Evolutionary conservation across 768 basidiomycete genomes (phyloP).

Genomic region (Galerina sulciceps): DNA sequence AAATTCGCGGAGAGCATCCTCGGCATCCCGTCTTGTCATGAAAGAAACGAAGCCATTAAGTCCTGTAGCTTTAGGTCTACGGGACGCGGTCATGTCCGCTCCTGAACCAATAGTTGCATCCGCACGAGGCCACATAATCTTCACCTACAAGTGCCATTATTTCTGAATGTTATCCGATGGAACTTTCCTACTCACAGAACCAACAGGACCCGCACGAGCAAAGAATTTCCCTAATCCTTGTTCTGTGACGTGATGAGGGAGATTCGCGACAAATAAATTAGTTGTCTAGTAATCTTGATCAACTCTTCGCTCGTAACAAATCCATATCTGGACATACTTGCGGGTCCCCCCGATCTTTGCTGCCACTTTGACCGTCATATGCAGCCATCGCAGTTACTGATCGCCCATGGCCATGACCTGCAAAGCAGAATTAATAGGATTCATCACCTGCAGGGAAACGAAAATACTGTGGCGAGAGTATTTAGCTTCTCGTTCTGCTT

Average conservation of each 20-base stretch:
- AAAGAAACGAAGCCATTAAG: constrained; percentile 97
- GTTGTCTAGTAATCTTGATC: constrained; percentile 67
- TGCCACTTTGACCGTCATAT: constrained; percentile 90
- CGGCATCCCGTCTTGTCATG: constrained; percentile 93
- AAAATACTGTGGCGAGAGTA: constrained; percentile 68
- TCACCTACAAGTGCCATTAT: constrained; percentile 57
- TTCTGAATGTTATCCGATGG: not conserved
- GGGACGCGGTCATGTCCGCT: constrained; percentile 73
- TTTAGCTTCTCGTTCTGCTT: constrained; percentile 88
- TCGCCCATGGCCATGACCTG: constrained; percentile 62
- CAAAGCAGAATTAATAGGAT: constrained; percentile 4
- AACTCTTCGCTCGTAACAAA: not conserved
- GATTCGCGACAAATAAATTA: constrained; percentile 94
- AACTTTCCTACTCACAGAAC: constrained; percentile 59
- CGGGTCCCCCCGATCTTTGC: constrained; percentile 86
- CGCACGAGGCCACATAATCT: constrained; percentile 98
- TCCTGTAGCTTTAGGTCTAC: constrained; percentile 73
- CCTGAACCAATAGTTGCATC: constrained; percentile 72
- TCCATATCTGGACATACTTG: constrained; percentile 53
- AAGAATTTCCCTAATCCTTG: constrained; percentile 88
- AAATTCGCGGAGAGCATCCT: constrained; percentile 83
- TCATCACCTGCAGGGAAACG: not conserved
- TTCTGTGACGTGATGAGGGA: constrained; percentile 88
- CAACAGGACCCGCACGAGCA: constrained; percentile 90
- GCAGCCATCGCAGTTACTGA: constrained; percentile 95